Evolutionary conservation across 192 early-diverging fungal genomes (phyloP).

Genomic region (Linnemannia zychae): DNA sequence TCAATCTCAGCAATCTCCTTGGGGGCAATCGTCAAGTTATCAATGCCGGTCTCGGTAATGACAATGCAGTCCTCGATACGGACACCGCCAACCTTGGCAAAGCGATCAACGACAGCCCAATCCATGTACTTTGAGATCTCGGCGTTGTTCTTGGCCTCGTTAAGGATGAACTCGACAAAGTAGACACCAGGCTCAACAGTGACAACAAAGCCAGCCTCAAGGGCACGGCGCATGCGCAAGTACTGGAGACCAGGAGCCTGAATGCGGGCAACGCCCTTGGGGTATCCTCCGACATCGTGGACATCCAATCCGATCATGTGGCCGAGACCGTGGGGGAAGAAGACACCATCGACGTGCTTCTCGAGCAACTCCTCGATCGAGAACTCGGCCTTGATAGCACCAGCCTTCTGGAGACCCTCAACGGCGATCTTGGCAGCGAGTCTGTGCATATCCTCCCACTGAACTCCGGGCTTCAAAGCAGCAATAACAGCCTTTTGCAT

Average conservation of each 20-base stretch:
- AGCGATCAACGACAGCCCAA: slow-evolving; percentile 74
- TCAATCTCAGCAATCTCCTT: slow-evolving; percentile 89
- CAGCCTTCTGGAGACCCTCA: slow-evolving; percentile 78
- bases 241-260: slow-evolving; percentile 77
- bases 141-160: slow-evolving; percentile 70
- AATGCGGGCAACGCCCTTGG: slow-evolving; percentile 78
- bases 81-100: slow-evolving; percentile 87
- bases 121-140: slow-evolving; percentile 74
- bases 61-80: slow-evolving; percentile 93
- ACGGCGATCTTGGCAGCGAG: slow-evolving; percentile 74
- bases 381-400: slow-evolving; percentile 77
- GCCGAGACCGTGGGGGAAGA: slow-evolving; percentile 94
- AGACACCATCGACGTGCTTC: slow-evolving; percentile 79
- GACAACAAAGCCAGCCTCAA: slow-evolving; percentile 86
- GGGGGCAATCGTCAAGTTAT: slow-evolving; percentile 87
- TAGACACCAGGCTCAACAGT: slow-evolving; percentile 96
- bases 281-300: slow-evolving; percentile 94
- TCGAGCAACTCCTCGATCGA: slow-evolving; percentile 70
- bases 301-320: slow-evolving; percentile 93
- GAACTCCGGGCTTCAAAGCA: slow-evolving; percentile 77
- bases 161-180: slow-evolving; percentile 86
- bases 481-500: slow-evolving; percentile 85
- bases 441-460: slow-evolving; percentile 94
- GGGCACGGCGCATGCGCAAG: slow-evolving; percentile 75
- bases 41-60: slow-evolving; percentile 83